These are phyloP conservation scores for Thelonectria discophora DNA, from an alignment of 2,329 filamentous ascomycete genomes.

Conservation along the genomic window DNA sequence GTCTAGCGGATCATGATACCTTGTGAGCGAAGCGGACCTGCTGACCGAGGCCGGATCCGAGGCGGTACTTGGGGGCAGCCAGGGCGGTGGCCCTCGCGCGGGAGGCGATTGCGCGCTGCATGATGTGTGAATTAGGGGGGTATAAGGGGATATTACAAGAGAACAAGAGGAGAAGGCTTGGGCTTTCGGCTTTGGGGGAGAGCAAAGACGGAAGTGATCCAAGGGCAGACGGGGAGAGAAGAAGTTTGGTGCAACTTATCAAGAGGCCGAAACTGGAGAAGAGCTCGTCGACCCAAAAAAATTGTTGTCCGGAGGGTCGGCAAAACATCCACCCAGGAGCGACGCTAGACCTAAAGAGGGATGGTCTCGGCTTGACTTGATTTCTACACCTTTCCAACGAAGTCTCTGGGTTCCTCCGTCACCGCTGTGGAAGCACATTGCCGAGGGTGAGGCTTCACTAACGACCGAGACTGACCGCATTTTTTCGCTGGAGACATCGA, in stretches of 20 bases:
- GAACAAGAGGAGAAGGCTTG: constrained; percentile 41
- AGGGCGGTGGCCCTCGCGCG: constrained; percentile 82
- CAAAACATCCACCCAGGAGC: constrained; percentile 49
- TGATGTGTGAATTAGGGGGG: constrained; percentile 61
- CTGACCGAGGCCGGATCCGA: constrained; percentile 74
- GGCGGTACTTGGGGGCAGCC: constrained; percentile 72
- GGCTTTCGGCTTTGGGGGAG: constrained; percentile 42
- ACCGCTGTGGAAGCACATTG: constrained; percentile 16
- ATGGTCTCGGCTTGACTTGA: constrained; percentile 42
- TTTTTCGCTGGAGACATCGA: too few species aligned
- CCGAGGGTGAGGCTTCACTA: constrained; percentile 1
- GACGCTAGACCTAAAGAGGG: constrained; percentile 43
- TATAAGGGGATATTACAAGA: constrained; percentile 44
- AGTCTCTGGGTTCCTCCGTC: constrained; percentile 30
- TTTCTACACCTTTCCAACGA: constrained; percentile 52
- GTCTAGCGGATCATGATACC: constrained; percentile 61
- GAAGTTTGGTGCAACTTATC: constrained; percentile 34
- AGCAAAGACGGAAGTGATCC: constrained; percentile 36
- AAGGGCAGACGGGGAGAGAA: constrained; percentile 31
- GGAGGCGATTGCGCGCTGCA: constrained; percentile 95
- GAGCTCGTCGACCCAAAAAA: constrained; percentile 49
- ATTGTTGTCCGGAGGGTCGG: constrained; percentile 52
- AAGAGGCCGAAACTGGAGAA: constrained; percentile 38
- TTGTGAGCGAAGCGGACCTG: constrained; percentile 98
- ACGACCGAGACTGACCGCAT: constrained; percentile 34